Evolutionary conservation across 208 protist species (phyloP), one percentile per base, ranked within the genome.

Genomic region (Trypanosomatidae sp.): DNA sequence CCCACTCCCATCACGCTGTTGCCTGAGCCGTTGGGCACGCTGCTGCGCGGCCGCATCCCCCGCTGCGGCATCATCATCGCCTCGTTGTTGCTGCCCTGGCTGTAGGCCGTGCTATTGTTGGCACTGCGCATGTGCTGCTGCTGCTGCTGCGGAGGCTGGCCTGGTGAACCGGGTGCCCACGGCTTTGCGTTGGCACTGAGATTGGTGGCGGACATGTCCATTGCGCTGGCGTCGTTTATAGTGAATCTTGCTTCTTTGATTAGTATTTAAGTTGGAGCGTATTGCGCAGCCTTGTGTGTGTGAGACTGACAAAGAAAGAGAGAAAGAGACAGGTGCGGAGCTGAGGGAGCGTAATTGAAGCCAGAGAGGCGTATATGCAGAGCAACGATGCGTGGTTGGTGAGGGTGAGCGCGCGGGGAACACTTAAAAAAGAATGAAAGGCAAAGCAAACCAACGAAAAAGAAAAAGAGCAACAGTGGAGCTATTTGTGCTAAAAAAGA

Each of bases 131-230:
- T 84, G 78, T 64, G 62, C 47, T 59, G 66, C 71, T 74, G 78
- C 25, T 46, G 52, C 36, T 70, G 72, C 76, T 79, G 58, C 47
- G 64, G 66, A n/a, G n/a, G n/a, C n/a, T n/a, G n/a, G 50, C 46
- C 52, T n/a, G 74, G 60, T 2, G 49, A 44, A 43, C 70, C 62
- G 0, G 89, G 86, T 66, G 80, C 78, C 89, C 89, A 94, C 30
- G 87, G 85, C 73, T 89, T 89, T 10, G 87, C 87, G 64, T 87
- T 64, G 1, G 81, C 80, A 71, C 75, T 88, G 39, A 89, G 78
- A 39, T 85, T 91, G 10, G 85, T 86, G 13, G 70, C 71, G 30
- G 67, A 39, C 47, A 58, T 79, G 33, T 78, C 59, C 73, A 75
- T 83, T 28, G 59, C 6, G n/a, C n/a, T n/a, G n/a, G n/a, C n/a